Base-by-base conservation (phyloP, 2,329 filamentous ascomycete species). In the Aurifilum marmelostoma region DNA sequence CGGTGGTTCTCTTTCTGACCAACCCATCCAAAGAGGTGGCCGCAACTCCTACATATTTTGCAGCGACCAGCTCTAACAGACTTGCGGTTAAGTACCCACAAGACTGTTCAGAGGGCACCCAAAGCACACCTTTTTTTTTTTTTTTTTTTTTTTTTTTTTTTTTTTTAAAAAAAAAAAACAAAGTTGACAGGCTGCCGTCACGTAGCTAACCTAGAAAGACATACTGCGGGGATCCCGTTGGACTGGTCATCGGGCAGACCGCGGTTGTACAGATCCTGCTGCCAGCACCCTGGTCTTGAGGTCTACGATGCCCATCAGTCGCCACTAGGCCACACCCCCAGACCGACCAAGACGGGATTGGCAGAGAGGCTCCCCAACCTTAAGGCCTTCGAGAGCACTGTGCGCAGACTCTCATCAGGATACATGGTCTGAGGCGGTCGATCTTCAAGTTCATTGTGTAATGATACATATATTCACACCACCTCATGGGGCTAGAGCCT, bases 401-500 rank as follows among this genome's bases (percentile, higher is more conserved):
- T 56, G 27, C 27, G 50, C 29, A 27, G 24, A 16, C 27, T 32
- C 32, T 18, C 5, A 6, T 18, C 14, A 29, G 14, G 24, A 14
- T 56, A 54, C 50, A 54, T 27, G 2, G 24, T 12, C 52, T 32
- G 11, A 14, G 24, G 32, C 14, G 14, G 52, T 56, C 52, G 32
- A 16, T n/a, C 37, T 9, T 59, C 32, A 59, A 14, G 7, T 47
- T 47, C 34, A 34, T n/a, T 34, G 1, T 11, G 56, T 9, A 32
- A n/a, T 21, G 9, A n/a, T 37, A 59, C 21, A 37, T 21, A 41
- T 29, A 62, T 24, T 14, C 24, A 39, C 62, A 32, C 18, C 56
- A 67, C 66, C 68, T 66, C 66, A 65, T 62, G 68, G 62, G 12
- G 50, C 68, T 65, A 68, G 27, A n/a, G 47, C 34, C 58, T 70